A percentile compares a stretch with the other conserved stretches of the same genome.
phyloP scores from a whole-genome alignment of 176 grass and related monocot species.

The Dendrocalamus sinicus region DNA sequence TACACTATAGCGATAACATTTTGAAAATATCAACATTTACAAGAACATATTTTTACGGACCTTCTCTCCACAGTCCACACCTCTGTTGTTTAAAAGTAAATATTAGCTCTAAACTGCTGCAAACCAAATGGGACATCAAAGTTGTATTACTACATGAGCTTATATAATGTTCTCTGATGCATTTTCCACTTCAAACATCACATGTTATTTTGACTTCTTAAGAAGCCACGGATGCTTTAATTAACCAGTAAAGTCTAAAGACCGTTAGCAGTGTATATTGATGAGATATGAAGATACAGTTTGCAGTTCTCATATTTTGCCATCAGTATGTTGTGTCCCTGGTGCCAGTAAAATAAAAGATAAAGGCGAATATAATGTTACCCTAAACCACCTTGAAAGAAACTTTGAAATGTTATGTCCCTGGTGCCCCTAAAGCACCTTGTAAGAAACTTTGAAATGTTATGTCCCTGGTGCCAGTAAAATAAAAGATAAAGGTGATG shows the following conservation, averaged over 20 bases:
- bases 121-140: conserved; percentile 6
- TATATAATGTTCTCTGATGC: conserved; percentile 16
- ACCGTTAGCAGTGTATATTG: conserved; percentile 1
- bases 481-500: conserved; percentile 22
- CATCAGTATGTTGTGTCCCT: background rate
- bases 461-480: conserved; percentile 1
- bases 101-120: conserved; percentile 13
- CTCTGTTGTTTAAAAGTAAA: background rate
- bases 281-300: background rate
- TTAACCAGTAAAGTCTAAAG: conserved; percentile 2
- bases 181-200: conserved; percentile 9
- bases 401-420: conserved; percentile 1
- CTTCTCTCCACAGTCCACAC: background rate
- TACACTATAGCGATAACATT: conserved; percentile 12
- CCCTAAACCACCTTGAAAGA: conserved; percentile 27
- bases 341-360: conserved; percentile 25
- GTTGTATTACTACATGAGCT: background rate
- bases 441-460: background rate
- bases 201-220: conserved; percentile 21
- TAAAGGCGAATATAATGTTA: conserved; percentile 4
- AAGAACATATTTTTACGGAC: conserved; percentile 16
- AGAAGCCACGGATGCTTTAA: conserved; percentile 23
- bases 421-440: conserved; percentile 27
- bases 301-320: background rate
- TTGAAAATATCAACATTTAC: conserved; percentile 14